These are phyloP conservation scores for Penicillium psychrosexuale DNA, from an alignment of 2,329 filamentous ascomycete species.

Conservation along the genomic window DNA sequence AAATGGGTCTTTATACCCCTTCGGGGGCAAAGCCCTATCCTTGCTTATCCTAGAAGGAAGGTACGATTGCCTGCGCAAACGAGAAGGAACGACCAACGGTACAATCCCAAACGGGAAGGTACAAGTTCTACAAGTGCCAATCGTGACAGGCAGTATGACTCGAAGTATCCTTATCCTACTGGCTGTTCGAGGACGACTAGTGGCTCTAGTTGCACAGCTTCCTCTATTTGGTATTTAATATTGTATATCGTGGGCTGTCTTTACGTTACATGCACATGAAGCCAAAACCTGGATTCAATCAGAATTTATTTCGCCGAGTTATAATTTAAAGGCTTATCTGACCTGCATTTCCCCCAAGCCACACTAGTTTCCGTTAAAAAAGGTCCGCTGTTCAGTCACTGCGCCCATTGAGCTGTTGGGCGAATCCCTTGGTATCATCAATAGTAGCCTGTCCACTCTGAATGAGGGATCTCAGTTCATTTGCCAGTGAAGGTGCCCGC, in stretches of 20 bases:
- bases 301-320: background rate
- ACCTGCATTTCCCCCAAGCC: background rate
- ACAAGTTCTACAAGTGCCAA: no score
- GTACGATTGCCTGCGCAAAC: no score
- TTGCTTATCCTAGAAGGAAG: no score
- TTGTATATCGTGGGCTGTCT: background rate
- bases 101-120: no score
- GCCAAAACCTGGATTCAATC: background rate
- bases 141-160: no score
- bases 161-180: background rate
- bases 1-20: no score
- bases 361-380: background rate
- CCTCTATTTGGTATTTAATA: background rate
- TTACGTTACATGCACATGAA: background rate
- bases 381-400: background rate
- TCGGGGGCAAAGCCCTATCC: no score
- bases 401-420: background rate
- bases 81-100: no score
- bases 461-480: background rate
- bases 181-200: background rate
- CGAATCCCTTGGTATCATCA: background rate
- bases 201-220: background rate
- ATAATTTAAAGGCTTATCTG: background rate
- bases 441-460: background rate
- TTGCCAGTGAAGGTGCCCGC: background rate